These are phyloP conservation scores for Penicillium freii DNA, from an alignment of 2,329 filamentous ascomycete genomes.

Conservation along the genomic window DNA sequence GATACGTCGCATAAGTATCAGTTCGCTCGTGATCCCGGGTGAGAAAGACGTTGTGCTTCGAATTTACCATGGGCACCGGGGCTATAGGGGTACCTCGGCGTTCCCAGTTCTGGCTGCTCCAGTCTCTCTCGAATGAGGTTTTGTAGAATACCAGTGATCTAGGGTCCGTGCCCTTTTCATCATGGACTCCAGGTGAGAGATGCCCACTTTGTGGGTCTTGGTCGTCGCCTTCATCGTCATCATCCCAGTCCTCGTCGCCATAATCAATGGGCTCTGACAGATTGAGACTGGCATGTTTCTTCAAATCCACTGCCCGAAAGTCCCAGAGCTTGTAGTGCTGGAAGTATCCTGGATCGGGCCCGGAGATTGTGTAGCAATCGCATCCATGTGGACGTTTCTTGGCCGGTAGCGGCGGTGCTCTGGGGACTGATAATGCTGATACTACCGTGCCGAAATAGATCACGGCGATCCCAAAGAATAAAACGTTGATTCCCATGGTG, in stretches of 20 bases:
- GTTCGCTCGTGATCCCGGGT: conserved; percentile 24
- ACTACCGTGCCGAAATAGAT: conserved; percentile 5
- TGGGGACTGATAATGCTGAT: not conserved
- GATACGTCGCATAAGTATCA: conserved; percentile 37
- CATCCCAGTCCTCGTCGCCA: conserved; percentile 17
- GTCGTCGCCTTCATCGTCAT: conserved; percentile 8
- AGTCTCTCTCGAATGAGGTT: conserved; percentile 37
- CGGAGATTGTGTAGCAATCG: conserved; percentile 49
- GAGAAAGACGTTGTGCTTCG: conserved; percentile 49
- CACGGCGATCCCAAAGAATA: conserved; percentile 3
- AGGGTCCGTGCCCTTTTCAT: conserved; percentile 5
- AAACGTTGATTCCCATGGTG: conserved; percentile 12
- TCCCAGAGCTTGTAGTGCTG: conserved; percentile 54
- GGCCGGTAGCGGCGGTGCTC: not conserved
- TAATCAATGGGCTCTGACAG: conserved; percentile 14
- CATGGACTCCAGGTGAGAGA: not conserved
- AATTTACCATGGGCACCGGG: conserved; percentile 48
- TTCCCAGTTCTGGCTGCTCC: conserved; percentile 48
- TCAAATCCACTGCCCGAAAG: conserved; percentile 46
- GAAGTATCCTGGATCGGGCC: conserved; percentile 47
- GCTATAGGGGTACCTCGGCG: conserved; percentile 38
- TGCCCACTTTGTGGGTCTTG: conserved; percentile 5
- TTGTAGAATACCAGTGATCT: conserved; percentile 34
- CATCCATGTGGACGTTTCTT: conserved; percentile 32
- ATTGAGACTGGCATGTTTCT: conserved; percentile 22